phyloP scores from a whole-genome alignment of 78 protist species.

The Emiliania huxleyi region DNA sequence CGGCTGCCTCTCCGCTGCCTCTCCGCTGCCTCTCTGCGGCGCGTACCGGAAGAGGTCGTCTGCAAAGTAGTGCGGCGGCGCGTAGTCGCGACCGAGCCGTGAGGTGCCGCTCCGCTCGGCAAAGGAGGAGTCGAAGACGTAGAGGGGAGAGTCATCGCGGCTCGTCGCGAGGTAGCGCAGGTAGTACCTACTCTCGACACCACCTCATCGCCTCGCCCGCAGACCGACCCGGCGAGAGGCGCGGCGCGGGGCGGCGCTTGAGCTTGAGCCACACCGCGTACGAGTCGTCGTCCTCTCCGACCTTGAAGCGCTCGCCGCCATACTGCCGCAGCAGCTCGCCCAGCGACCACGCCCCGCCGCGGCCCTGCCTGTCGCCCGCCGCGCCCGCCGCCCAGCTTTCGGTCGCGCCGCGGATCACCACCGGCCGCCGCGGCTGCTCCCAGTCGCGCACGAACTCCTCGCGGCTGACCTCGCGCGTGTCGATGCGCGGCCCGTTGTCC shows the following conservation, averaged over 20 bases:
- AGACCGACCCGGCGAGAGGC: no score
- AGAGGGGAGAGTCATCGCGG: slow-evolving; percentile 13
- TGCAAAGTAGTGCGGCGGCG: neutral
- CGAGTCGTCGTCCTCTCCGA: slow-evolving; percentile 5
- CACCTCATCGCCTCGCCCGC: no score
- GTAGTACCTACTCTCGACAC: no score
- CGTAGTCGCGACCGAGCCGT: neutral
- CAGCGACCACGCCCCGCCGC: neutral
- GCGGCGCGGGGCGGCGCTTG: no score
- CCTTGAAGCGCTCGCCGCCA: neutral
- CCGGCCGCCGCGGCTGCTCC: neutral
- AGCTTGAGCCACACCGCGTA: neutral
- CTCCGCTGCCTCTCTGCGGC: no score
- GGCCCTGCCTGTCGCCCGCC: no score
- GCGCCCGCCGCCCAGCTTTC: neutral
- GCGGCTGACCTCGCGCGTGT: neutral
- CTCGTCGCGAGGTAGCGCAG: neutral
- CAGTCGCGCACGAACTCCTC: neutral
- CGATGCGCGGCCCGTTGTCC: neutral
- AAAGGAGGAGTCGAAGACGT: slow-evolving; percentile 8
- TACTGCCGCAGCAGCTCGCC: neutral
- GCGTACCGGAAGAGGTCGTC: slow-evolving; percentile 24
- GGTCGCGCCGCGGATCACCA: neutral
- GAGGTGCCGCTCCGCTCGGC: neutral
- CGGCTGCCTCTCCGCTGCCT: no score